A percentile compares a stretch with the other conserved stretches of the same genome.
Conservation (phyloP, 495 filamentous ascomycete species). For the Aspergillus diversus region DNA sequence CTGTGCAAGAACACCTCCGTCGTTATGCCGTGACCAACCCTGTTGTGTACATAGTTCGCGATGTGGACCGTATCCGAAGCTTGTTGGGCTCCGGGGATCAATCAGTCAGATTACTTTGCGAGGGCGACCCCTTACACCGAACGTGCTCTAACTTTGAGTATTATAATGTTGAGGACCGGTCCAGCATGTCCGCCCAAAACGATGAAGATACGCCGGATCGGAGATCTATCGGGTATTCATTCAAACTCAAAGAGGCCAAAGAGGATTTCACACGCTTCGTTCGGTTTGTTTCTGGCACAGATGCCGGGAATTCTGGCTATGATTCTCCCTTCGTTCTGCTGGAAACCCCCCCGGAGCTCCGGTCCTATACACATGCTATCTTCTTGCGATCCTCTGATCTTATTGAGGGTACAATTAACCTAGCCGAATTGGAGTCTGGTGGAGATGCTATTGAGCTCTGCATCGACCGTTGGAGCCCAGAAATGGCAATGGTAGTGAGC, state of each 20-base stretch:
- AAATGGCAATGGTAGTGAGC: constrained; percentile 46
- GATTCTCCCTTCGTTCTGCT: constrained; percentile 74
- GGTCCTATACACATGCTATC: constrained; percentile 68
- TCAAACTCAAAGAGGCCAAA: constrained; percentile 73
- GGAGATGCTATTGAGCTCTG: constrained; percentile 75
- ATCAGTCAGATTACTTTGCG: constrained; percentile 53
- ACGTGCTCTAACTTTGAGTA: constrained; percentile 79
- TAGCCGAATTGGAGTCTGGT: constrained; percentile 67
- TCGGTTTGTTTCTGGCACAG: constrained; percentile 63
- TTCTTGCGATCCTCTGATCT: constrained; percentile 66
- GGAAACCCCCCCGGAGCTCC: constrained; percentile 66
- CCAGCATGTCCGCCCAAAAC: constrained; percentile 24
- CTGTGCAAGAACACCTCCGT: constrained; percentile 60
- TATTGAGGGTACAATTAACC: constrained; percentile 53
- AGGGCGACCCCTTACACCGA: constrained; percentile 58
- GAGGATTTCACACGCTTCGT: constrained; percentile 75
- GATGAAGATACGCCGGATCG: constrained; percentile 46
- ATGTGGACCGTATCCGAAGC: constrained; percentile 66
- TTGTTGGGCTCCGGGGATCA: constrained; percentile 64
- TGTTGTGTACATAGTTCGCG: constrained; percentile 73
- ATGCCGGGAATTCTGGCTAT: constrained; percentile 57
- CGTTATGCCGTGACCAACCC: constrained; percentile 67
- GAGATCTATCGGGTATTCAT: constrained; percentile 58
- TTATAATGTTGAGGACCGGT: constrained; percentile 67
- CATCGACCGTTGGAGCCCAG: constrained; percentile 63